Evolutionary conservation across 1,284 basidiomycete species (phyloP).

Genomic region (Microbotryomycetes sp.): DNA sequence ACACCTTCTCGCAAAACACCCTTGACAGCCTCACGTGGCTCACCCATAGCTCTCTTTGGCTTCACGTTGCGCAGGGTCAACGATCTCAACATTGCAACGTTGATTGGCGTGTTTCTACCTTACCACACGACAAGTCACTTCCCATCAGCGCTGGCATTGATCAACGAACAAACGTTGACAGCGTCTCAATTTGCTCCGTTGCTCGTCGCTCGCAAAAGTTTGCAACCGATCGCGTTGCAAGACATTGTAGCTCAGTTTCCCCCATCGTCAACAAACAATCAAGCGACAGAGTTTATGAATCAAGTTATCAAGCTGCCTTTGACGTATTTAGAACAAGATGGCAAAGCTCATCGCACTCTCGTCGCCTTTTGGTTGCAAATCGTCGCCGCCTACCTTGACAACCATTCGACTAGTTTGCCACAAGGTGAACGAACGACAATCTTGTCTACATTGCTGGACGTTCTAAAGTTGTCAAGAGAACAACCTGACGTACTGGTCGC

Average conservation of each 20-base stretch:
- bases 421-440: conserved; percentile 39
- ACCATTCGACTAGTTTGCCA: conserved; percentile 35
- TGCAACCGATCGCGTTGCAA: conserved; percentile 61
- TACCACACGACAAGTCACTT: conserved; percentile 96
- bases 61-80: conserved; percentile 57
- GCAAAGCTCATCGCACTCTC: conserved; percentile 59
- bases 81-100: conserved; percentile 80
- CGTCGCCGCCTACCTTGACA: conserved; percentile 69
- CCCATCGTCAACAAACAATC: conserved; percentile 55
- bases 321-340: conserved; percentile 19
- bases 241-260: conserved; percentile 55
- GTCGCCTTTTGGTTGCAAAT: conserved; percentile 77
- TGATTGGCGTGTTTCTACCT: conserved; percentile 79
- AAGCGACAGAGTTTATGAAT: conserved; percentile 25
- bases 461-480: conserved; percentile 17
- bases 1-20: neutral
- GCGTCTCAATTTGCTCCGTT: conserved; percentile 42
- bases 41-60: neutral
- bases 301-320: conserved; percentile 29
- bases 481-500: conserved; percentile 43
- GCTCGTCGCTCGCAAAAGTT: conserved; percentile 64
- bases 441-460: conserved; percentile 41
- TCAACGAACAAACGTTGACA: conserved; percentile 37
- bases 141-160: conserved; percentile 27
- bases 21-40: neutral